phyloP scores from a whole-genome alignment of 352 stramenopile species.

The Blastocystis sp. region DNA sequence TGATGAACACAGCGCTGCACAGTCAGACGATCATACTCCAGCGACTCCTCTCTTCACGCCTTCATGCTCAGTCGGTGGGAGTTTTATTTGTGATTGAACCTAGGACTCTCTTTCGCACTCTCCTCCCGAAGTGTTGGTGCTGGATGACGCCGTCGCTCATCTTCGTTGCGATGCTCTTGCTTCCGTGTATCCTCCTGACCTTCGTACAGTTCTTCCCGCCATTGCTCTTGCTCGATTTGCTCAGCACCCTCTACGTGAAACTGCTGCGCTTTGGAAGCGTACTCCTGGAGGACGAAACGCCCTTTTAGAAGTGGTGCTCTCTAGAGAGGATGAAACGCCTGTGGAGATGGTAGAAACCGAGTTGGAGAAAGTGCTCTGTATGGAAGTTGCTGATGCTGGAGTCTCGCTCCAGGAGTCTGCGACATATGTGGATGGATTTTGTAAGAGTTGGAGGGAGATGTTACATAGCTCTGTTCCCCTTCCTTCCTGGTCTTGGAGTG shows the following conservation, averaged over 20 bases:
- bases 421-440: conserved; percentile 21
- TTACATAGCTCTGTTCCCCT: background rate
- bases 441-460: background rate
- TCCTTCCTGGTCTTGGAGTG: conserved; percentile 6
- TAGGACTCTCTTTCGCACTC: background rate
- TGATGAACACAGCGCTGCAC: conserved; percentile 7
- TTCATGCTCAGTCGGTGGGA: background rate
- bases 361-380: background rate
- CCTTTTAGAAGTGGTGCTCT: background rate
- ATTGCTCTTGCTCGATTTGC: background rate
- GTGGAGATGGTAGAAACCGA: background rate
- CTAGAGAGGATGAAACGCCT: background rate
- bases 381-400: background rate
- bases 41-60: background rate
- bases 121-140: background rate
- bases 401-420: background rate
- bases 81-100: too few species aligned
- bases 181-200: background rate
- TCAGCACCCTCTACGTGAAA: conserved; percentile 20
- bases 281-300: background rate
- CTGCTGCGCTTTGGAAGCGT: background rate
- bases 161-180: background rate
- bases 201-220: background rate
- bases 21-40: background rate
- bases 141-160: background rate